Evolutionary conservation across 495 filamentous ascomycete genomes (phyloP), one percentile per base, ranked within the genome.

Genomic region (Chaetomidium leptoderma): DNA sequence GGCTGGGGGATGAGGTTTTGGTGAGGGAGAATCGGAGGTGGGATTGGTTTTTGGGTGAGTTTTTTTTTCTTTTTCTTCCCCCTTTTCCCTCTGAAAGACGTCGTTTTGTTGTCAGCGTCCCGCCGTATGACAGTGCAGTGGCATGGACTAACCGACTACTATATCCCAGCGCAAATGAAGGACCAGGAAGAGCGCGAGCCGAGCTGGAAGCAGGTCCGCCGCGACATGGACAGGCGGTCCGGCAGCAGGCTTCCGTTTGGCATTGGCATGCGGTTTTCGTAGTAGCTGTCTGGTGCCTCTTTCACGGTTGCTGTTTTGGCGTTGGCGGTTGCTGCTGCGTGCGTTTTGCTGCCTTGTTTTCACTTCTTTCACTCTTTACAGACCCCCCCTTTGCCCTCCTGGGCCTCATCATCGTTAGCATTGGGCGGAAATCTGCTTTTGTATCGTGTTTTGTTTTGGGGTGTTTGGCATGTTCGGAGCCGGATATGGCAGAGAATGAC

Each of bases 31-130:
- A 81, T 58, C 63, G 68, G 50, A 66, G 70, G 21, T 81, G 77
- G 78, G 78, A 81, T 62, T 76, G 70, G 66, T 74, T 80, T 51
- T 55, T 81, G 27, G 64, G 76, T 73, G 59, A 57, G 75, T 58
- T 40, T 53, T 23, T 50, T 53, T 26, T 42, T 26, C 6, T 42
- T 9, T 23, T 40, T 54, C 11, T 21, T 9, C 45, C 32, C n/a
- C n/a, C 48, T 51, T 44, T 48, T 45, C 17, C 19, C 45, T 49
- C 36, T 48, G 23, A 23, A 9, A 32, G 29, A 19, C 43, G 49
- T 57, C 29, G 32, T 56, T n/a, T 53, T 39, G n/a, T n/a, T n/a
- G n/a, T n/a, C n/a, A n/a, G n/a, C n/a, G n/a, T n/a, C n/a, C n/a
- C n/a, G n/a, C n/a, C n/a, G n/a, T n/a, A n/a, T n/a, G n/a, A n/a